phyloP scores from a whole-genome alignment of 306 rosid genomes.

The Medicago lupulina region DNA sequence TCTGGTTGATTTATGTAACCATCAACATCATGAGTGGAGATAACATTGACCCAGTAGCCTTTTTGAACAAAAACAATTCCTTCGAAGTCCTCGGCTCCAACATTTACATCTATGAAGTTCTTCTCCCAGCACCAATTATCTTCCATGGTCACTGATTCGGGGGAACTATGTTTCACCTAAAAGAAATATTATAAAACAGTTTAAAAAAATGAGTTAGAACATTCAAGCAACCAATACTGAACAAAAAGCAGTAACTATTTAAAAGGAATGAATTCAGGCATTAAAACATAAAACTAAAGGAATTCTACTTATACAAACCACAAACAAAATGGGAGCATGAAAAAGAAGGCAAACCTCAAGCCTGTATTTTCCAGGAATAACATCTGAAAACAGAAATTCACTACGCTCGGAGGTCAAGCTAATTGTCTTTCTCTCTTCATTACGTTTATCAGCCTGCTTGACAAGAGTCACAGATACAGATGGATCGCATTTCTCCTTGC shows the following conservation, averaged over 20 bases:
- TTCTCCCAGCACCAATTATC: conserved; percentile 99
- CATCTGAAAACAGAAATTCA: conserved; percentile 67
- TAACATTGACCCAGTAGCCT: conserved; percentile 80
- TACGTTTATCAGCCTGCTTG: conserved; percentile 59
- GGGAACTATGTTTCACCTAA: conserved; percentile 75
- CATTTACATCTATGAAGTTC: conserved; percentile 68
- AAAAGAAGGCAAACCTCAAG: conserved; percentile 67
- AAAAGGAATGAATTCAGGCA: conserved; percentile 21
- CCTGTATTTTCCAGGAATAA: conserved; percentile 93
- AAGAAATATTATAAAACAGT: conserved; percentile 38
- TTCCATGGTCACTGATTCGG: conserved; percentile 49
- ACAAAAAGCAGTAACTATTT: conserved; percentile 19
- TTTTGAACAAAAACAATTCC: conserved; percentile 83
- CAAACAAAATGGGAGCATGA: conserved; percentile 32
- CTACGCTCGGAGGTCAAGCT: conserved; percentile 66
- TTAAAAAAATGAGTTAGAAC: conserved; percentile 33
- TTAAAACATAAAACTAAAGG: conserved; percentile 29
- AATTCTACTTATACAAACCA: conserved; percentile 18
- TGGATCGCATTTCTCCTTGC: conserved; percentile 87
- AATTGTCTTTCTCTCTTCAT: conserved; percentile 61
- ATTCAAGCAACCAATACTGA: conserved; percentile 26
- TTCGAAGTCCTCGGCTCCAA: conserved; percentile 78
- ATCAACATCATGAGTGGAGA: conserved; percentile 88
- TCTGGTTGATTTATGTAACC: conserved; percentile 75
- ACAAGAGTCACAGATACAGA: conserved; percentile 77